These are phyloP conservation scores for Clavaria fumosa DNA, from an alignment of 768 basidiomycete genomes.

Conservation along the genomic window DNA sequence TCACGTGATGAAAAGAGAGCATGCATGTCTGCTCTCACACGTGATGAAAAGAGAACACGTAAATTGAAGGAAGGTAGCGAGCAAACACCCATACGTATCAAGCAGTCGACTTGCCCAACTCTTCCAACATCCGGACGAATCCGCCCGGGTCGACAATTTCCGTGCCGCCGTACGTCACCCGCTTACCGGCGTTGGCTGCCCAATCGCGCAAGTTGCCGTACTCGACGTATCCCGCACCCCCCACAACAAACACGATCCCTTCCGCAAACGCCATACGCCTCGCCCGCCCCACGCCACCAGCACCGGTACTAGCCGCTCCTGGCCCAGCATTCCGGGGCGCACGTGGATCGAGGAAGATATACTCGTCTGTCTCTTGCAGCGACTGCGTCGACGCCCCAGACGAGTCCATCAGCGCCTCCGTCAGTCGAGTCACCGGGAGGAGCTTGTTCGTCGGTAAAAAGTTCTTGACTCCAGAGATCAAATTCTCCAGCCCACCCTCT, in stretches of 20 bases:
- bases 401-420: slow-evolving; percentile 97
- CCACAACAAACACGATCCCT: slow-evolving; percentile 86
- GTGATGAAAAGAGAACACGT: too few species aligned
- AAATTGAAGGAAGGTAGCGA: too few species aligned
- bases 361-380: slow-evolving; percentile 92
- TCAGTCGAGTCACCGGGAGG: slow-evolving; percentile 79
- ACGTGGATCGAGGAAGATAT: slow-evolving; percentile 84
- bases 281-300: slow-evolving; percentile 8
- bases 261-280: slow-evolving; percentile 68
- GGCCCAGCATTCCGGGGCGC: slow-evolving; percentile 43
- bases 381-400: slow-evolving; percentile 88
- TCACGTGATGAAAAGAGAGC: too few species aligned
- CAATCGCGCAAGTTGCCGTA: slow-evolving; percentile 95
- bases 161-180: slow-evolving; percentile 88
- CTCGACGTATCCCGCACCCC: slow-evolving; percentile 94
- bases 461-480: slow-evolving; percentile 96
- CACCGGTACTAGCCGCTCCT: slow-evolving; percentile 35
- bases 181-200: slow-evolving; percentile 68
- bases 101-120: slow-evolving; percentile 43
- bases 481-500: slow-evolving; percentile 91
- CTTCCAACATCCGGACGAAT: slow-evolving; percentile 61
- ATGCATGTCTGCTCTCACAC: too few species aligned
- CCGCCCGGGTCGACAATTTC: slow-evolving; percentile 85
- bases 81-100: slow-evolving; percentile 9
- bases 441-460: slow-evolving; percentile 93